Percentiles rank a stretch among this genome's conserved stretches.
These are phyloP conservation scores for Corylus americana DNA, from an alignment of 306 rosid genomes.

Conservation along the genomic window DNA sequence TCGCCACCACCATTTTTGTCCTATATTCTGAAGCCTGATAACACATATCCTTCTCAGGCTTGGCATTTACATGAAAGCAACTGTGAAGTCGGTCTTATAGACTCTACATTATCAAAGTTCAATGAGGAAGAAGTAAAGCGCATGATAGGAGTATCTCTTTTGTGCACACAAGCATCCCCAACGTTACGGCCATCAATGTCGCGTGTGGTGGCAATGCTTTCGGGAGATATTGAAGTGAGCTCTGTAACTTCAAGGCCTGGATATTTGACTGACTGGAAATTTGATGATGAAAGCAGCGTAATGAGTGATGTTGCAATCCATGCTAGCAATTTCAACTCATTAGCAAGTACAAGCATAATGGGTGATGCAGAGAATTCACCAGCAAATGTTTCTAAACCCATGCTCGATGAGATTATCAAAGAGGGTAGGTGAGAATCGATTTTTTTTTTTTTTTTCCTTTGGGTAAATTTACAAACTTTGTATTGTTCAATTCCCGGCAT, in stretches of 20 bases:
- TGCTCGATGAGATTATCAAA: too few relatives aligned
- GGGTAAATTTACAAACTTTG: too few relatives aligned
- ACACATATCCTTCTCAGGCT: constrained; percentile 13
- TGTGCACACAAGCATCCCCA: constrained; percentile 73
- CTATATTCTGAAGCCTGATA: not conserved
- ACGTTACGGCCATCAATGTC: constrained; percentile 67
- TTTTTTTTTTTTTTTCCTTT: too few relatives aligned
- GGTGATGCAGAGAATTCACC: constrained; percentile 35
- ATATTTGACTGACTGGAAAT: constrained; percentile 58
- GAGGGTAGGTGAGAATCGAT: too few relatives aligned
- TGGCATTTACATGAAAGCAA: constrained; percentile 44
- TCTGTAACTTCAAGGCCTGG: constrained; percentile 52
- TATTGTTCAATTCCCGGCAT: too few relatives aligned
- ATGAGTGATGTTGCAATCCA: constrained; percentile 20
- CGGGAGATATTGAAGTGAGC: constrained; percentile 60
- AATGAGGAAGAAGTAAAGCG: constrained; percentile 50
- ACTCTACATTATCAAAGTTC: constrained; percentile 43
- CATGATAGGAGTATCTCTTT: constrained; percentile 48
- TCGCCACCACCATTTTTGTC: not conserved
- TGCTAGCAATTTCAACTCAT: constrained; percentile 32
- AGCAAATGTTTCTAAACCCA: not conserved
- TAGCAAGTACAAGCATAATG: constrained; percentile 33
- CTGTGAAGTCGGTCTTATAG: constrained; percentile 40
- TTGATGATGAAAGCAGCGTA: constrained; percentile 40
- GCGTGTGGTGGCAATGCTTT: constrained; percentile 65